These are phyloP conservation scores for Acanthamoeba sp. DNA, from an alignment of 208 protist genomes.

Conservation along the genomic window DNA sequence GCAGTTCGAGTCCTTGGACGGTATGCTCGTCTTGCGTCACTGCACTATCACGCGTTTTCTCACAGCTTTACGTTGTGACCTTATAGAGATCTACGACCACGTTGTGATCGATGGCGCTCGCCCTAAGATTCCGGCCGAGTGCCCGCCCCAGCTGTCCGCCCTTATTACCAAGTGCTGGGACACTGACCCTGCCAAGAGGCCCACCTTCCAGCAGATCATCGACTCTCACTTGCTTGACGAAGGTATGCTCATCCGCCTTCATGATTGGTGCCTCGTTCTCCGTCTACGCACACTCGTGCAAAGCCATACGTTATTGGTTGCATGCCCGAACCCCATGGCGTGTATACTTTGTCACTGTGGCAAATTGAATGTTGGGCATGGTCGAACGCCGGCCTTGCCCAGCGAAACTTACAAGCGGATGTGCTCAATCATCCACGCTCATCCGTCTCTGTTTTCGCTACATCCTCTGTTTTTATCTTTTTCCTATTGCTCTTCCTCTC, in stretches of 20 bases:
- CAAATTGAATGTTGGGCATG: no score
- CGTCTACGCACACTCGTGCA: no score
- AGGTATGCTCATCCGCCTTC: not conserved
- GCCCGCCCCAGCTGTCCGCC: conserved; percentile 7
- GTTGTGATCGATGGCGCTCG: not conserved
- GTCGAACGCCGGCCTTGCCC: no score
- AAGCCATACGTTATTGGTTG: no score
- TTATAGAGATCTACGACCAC: not conserved
- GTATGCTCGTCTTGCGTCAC: not conserved
- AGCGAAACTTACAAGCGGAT: no score
- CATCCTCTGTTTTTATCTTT: not conserved
- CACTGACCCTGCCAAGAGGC: conserved; percentile 22
- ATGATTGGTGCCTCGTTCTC: no score
- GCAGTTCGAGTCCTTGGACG: conserved; percentile 1
- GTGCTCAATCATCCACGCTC: no score
- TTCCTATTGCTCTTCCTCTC: not conserved
- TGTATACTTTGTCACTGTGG: no score
- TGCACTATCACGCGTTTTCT: not conserved
- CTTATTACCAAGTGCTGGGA: conserved; percentile 60
- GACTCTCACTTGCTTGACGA: conserved; percentile 36
- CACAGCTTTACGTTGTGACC: not conserved
- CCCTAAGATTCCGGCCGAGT: conserved; percentile 44
- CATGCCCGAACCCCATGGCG: no score
- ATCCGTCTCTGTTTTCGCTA: no score
- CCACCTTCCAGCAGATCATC: conserved; percentile 41